phyloP scores from a whole-genome alignment of 495 filamentous ascomycete genomes.

The Daldinia childiae region DNA sequence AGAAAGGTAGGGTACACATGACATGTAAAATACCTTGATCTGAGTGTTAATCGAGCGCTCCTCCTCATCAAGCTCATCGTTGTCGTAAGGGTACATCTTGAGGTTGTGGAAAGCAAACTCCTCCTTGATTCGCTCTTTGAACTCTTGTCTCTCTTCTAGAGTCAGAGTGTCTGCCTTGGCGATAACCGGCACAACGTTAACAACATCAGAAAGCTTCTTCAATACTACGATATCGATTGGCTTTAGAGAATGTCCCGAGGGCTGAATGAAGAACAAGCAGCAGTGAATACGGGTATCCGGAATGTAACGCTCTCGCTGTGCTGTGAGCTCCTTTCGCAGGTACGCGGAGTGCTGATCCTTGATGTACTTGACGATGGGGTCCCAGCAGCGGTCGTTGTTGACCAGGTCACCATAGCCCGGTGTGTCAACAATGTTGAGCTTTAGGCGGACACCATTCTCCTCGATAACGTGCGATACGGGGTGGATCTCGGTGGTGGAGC shows the following conservation, averaged over 20 bases:
- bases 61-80: conserved; percentile 97
- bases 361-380: conserved; percentile 99
- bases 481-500: conserved; percentile 97
- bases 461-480: conserved; percentile 98
- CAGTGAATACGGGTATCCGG: conserved; percentile 99
- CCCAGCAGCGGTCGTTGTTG: conserved; percentile 99
- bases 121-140: conserved; percentile 99
- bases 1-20: not conserved
- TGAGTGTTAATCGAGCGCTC: conserved; percentile 91
- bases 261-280: conserved; percentile 99
- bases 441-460: conserved; percentile 97
- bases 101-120: conserved; percentile 99
- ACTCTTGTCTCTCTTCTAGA: conserved; percentile 90
- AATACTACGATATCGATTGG: conserved; percentile 99
- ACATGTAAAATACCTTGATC: conserved; percentile 78
- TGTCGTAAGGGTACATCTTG: conserved; percentile 99
- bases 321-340: conserved; percentile 99
- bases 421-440: conserved; percentile 96
- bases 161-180: conserved; percentile 98
- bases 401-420: conserved; percentile 98
- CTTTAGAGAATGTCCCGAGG: conserved; percentile 95
- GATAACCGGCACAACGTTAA: conserved; percentile 99
- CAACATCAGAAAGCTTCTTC: conserved; percentile 98
- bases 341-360: conserved; percentile 99
- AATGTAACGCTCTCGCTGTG: conserved; percentile 98